phyloP scores from a whole-genome alignment of 768 basidiomycete species.

The Tricholoma hemisulphureum region DNA sequence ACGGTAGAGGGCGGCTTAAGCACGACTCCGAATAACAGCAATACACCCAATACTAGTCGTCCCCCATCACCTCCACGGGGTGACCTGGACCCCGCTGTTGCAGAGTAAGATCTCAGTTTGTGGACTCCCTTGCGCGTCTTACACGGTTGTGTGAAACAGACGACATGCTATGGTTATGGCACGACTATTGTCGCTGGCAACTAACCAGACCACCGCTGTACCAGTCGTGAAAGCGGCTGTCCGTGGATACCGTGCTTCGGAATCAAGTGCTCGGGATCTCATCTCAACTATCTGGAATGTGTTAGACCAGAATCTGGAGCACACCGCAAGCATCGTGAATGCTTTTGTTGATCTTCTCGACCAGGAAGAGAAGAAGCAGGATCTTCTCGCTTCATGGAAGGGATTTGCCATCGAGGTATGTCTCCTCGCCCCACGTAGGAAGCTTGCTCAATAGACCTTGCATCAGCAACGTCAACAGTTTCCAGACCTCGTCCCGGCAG shows the following conservation, averaged over 20 bases:
- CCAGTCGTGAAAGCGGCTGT: constrained; percentile 72
- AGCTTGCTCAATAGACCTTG: background rate
- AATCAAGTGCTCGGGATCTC: constrained; percentile 79
- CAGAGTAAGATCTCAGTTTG: constrained; percentile 45
- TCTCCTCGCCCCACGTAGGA: constrained; percentile 7
- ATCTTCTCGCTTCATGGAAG: constrained; percentile 75
- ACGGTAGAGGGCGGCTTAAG: constrained; percentile 35
- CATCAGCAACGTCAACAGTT: constrained; percentile 80
- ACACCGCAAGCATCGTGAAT: constrained; percentile 72
- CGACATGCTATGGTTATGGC: constrained; percentile 63
- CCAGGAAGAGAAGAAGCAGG: constrained; percentile 80
- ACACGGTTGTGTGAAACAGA: constrained; percentile 35
- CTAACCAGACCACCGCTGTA: constrained; percentile 56
- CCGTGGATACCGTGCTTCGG: constrained; percentile 72
- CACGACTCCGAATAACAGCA: constrained; percentile 16
- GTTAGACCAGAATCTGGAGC: constrained; percentile 54
- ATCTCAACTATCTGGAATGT: constrained; percentile 86
- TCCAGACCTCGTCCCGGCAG: constrained; percentile 66
- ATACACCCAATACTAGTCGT: constrained; percentile 28
- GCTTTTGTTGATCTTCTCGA: constrained; percentile 71
- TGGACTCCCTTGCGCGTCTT: background rate
- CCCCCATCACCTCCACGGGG: constrained; percentile 41
- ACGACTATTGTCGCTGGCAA: constrained; percentile 58
- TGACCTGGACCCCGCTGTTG: constrained; percentile 52
- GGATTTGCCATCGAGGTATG: constrained; percentile 79